A percentile compares a stretch with the other conserved stretches of the same genome.
These are phyloP conservation scores for Cladorrhinum samala DNA, from an alignment of 495 filamentous ascomycete species.

Conservation along the genomic window DNA sequence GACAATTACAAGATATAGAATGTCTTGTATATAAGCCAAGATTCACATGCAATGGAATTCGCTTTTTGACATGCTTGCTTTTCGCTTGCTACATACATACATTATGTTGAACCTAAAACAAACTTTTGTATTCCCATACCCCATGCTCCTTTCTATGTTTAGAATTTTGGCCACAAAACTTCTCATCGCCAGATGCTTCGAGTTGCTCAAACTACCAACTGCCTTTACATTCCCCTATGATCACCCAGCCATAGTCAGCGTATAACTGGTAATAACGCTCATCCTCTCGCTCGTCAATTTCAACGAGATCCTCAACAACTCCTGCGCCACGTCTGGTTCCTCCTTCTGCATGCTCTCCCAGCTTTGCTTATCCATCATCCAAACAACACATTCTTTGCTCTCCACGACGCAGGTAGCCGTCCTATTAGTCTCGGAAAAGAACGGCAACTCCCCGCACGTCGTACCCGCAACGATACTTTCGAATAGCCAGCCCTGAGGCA, in stretches of 20 bases:
- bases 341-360: constrained; percentile 66
- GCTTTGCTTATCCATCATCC: constrained; percentile 62
- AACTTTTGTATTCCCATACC: no score
- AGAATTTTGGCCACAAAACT: no score
- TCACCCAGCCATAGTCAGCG: constrained; percentile 33
- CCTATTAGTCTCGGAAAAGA: constrained; percentile 82
- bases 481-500: constrained; percentile 80
- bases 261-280: constrained; percentile 71
- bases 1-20: no score
- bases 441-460: constrained; percentile 92
- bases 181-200: no score
- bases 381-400: constrained; percentile 64
- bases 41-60: no score
- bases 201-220: no score
- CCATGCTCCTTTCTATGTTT: no score
- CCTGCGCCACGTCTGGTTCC: constrained; percentile 69
- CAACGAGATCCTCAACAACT: constrained; percentile 75
- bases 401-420: constrained; percentile 84
- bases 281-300: constrained; percentile 88
- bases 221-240: no score
- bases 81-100: no score
- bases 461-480: constrained; percentile 93
- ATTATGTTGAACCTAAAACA: no score
- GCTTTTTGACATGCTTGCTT: no score
- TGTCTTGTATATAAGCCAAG: no score